phyloP scores from a whole-genome alignment of 1,284 basidiomycete species.

The Schizophyllum amplum region DNA sequence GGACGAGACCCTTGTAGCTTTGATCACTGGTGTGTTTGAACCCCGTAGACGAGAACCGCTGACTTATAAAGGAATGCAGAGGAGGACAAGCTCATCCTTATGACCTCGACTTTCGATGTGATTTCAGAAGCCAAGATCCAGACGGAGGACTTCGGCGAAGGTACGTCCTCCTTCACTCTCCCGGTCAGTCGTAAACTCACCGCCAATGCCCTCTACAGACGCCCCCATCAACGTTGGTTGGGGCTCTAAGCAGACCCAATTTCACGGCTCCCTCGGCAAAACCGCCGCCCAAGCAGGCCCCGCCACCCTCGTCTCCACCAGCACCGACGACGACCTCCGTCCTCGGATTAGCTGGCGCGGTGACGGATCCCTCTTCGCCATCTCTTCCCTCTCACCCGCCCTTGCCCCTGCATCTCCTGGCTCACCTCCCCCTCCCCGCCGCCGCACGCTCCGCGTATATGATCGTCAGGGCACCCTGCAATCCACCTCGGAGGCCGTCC shows the following conservation, averaged over 20 bases:
- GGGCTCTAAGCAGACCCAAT: slow-evolving; percentile 97
- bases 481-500: slow-evolving; percentile 78
- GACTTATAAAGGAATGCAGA: slow-evolving; percentile 29
- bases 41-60: background rate
- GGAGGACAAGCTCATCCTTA: slow-evolving; percentile 76
- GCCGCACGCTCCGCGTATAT: slow-evolving; percentile 72
- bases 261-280: slow-evolving; percentile 95
- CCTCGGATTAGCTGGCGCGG: slow-evolving; percentile 90
- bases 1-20: slow-evolving; percentile 77
- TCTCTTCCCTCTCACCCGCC: slow-evolving; percentile 58
- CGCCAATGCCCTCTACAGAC: slow-evolving; percentile 43
- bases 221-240: slow-evolving; percentile 93
- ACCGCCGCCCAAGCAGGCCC: slow-evolving; percentile 54
- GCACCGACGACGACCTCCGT: slow-evolving; percentile 65
- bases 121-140: slow-evolving; percentile 73
- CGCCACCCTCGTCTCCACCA: slow-evolving; percentile 38
- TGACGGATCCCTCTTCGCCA: slow-evolving; percentile 83
- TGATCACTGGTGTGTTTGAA: slow-evolving; percentile 59
- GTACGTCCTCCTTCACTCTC: slow-evolving; percentile 25
- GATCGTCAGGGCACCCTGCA: slow-evolving; percentile 74
- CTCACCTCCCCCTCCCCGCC: slow-evolving; percentile 12
- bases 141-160: slow-evolving; percentile 79
- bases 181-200: slow-evolving; percentile 6
- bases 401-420: slow-evolving; percentile 7
- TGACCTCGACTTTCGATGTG: slow-evolving; percentile 87